Evolutionary conservation across 345 rosid genomes (phyloP), one percentile per base, ranked within the genome.

Genomic region (Gossypium anomalum): DNA sequence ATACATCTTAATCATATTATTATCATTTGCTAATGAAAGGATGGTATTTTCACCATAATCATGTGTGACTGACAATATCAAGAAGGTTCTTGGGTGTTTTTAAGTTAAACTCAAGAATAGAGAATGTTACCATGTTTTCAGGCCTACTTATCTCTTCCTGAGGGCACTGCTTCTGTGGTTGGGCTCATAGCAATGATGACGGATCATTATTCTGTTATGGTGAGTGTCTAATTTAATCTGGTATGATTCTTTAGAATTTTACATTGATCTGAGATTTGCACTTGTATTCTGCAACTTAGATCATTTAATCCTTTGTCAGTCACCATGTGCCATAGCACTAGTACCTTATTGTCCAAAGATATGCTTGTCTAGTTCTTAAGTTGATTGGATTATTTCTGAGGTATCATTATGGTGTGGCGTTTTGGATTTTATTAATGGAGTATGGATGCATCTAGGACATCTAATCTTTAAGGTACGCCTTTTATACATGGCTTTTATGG

Each of bases 141-240:
- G 97, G 97, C 97, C 52, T 91, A 91, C 82, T 85, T 91, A 83
- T 89, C 93, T 83, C 97, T 91, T 82, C 93, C 94, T 38, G 91
- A 87, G 76, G 97, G 97, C 75, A 88, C 89, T 80, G 92, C 94
- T 77, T 91, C 97, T 56, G 89, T 86, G 74, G 89, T 90, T 81
- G 97, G 97, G 73, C 86, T 91, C 44, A 87, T 77, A 79, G 97
- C 97, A 12, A 89, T 91, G 97, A 91, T 89, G 97, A 91, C 94
- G 2, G 97, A 89, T 84, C 92, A 91, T 81, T 91, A 91, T 78
- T 80, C 85, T 77, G 83, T 84, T 78, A 74, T 88, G 91, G 97
- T 91, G 78, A 80, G 86, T 41, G 70, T 76, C 41, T 15, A 17
- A 56, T 62, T 71, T 75, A 52, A 59, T 70, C 7, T 67, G 27